Evolutionary conservation across 352 stramenopile species (phyloP).

Genomic region (Globisporangium canariense): DNA sequence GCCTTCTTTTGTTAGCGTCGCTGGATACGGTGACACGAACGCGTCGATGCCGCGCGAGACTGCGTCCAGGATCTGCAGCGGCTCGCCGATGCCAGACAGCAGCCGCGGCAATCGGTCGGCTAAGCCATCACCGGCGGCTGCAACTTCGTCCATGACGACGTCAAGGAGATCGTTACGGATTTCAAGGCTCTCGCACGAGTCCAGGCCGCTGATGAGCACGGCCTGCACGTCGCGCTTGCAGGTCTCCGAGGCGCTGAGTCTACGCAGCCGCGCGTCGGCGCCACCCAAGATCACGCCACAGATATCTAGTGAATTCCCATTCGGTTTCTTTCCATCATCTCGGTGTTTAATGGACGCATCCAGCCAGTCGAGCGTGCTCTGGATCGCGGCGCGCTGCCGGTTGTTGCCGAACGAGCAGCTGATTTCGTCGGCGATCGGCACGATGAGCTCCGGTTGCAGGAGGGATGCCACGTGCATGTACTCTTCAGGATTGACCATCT

Average conservation of each 20-base stretch:
- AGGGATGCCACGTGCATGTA: constrained; percentile 57
- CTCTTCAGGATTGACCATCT: constrained; percentile 37
- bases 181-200: constrained; percentile 30
- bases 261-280: constrained; percentile 47
- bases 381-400: constrained; percentile 59
- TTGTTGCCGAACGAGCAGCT: constrained; percentile 52
- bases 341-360: constrained; percentile 46
- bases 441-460: constrained; percentile 51
- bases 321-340: neutral
- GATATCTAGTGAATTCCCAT: constrained; percentile 21
- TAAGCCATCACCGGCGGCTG: neutral
- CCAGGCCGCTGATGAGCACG: constrained; percentile 61
- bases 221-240: constrained; percentile 65
- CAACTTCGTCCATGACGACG: constrained; percentile 38
- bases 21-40: constrained; percentile 70
- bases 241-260: constrained; percentile 53
- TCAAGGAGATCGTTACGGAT: constrained; percentile 47
- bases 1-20: constrained; percentile 40
- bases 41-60: constrained; percentile 56
- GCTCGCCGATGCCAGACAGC: constrained; percentile 62
- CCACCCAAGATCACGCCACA: constrained; percentile 73
- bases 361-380: constrained; percentile 67
- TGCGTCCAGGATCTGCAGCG: constrained; percentile 51
- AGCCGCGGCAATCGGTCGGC: constrained; percentile 43
- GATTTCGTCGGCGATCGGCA: constrained; percentile 71